Percentiles rank a stretch among this genome's conserved stretches.
These are phyloP conservation scores for Ophiostoma piceae DNA, from an alignment of 2,329 filamentous ascomycete species.

Conservation along the genomic window DNA sequence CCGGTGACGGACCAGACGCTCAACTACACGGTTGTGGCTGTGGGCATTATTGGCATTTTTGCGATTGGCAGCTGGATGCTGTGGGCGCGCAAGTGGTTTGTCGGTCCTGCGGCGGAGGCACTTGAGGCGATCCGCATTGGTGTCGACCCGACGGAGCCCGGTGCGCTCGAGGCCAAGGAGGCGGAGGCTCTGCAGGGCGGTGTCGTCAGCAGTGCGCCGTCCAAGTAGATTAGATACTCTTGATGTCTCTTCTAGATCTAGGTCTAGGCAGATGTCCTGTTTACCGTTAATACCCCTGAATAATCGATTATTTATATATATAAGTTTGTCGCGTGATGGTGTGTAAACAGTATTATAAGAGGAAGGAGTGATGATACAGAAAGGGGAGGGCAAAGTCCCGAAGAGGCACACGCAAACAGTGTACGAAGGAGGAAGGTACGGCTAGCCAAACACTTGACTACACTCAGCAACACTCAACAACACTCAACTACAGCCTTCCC, in stretches of 20 bases:
- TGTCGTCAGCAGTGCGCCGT: neutral
- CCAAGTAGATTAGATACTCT: neutral
- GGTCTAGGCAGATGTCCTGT: neutral
- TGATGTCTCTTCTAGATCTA: neutral
- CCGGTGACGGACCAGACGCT: conserved; percentile 52
- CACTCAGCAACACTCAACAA: too few species aligned
- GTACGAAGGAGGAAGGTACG: too few species aligned
- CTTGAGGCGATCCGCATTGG: conserved; percentile 45
- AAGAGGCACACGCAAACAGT: too few species aligned
- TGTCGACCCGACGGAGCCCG: conserved; percentile 44
- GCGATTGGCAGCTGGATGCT: conserved; percentile 46
- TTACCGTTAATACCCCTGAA: conserved; percentile 9
- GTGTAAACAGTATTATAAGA: neutral
- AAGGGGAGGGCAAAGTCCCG: too few species aligned
- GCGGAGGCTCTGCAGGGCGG: conserved; percentile 27
- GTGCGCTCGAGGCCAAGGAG: conserved; percentile 38
- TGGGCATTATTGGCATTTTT: conserved; percentile 50
- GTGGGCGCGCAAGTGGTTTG: conserved; percentile 52
- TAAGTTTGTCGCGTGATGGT: neutral
- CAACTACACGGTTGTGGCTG: conserved; percentile 56
- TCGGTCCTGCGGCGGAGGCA: conserved; percentile 50
- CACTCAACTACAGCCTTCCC: too few species aligned
- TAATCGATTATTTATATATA: neutral
- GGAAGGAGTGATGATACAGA: too few species aligned
- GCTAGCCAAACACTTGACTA: too few species aligned